Evolutionary conservation across 345 rosid species (phyloP), one percentile per base, ranked within the genome.

Genomic region (Pugionium cornutum): DNA sequence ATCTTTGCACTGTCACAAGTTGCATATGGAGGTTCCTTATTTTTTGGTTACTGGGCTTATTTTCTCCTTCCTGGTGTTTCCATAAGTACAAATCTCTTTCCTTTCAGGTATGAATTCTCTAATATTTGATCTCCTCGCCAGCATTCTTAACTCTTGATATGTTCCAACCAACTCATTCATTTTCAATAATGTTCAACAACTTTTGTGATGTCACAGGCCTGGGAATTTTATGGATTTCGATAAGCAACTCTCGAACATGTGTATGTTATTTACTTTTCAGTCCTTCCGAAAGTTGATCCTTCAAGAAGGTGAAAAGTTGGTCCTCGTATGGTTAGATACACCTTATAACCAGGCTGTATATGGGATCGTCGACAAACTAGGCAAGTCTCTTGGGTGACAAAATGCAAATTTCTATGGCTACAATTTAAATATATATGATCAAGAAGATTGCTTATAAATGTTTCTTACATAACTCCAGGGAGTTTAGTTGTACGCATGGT

Each of bases 271-370:
- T 66, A 90, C 97, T 40, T 68, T 82, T 61, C 97, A 85, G 83
- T 94, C 99, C 46, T 82, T 87, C 50, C 83, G 82, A 33, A 90
- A 90, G 82, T 74, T 94, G 72, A 79, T 94, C 47, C 99, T 94
- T 71, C 99, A 94, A 78, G 97, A 90, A 74, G 97, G 97, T 56
- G 99, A 94, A 80, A 90, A 94, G 71, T 58, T 90, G 70, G 87
- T 94, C 67, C 97, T 95, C 63, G 98, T 91, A 26, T 89, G 95
- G 96, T 70, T 95, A 57, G 99, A 88, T 75, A 95, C 96, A 63
- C 95, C 98, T 51, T 89, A 89, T 67, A 91, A 95, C 75, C 98
- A 91, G 74, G 99, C 96, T 62, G 94, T 89, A 26, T 91, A 91
- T 76, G 98, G 97, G 43, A 86, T 89, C 27, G 96, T 95, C 65